Conservation (phyloP, 2,329 filamentous ascomycete genomes). For the Penicillium sp. region DNA sequence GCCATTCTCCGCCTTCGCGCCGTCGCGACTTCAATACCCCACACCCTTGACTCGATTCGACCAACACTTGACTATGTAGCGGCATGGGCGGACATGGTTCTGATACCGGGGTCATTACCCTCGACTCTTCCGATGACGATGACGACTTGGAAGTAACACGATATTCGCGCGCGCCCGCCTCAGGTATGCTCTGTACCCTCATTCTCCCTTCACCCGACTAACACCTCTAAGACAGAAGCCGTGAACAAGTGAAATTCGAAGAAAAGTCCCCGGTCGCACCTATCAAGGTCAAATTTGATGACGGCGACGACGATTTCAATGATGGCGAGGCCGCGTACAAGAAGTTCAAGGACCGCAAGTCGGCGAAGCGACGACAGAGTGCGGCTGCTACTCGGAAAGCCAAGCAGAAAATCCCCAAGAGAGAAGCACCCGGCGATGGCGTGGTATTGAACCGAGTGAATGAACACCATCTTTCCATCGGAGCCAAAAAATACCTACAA, state of each 20-base stretch:
- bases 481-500: conserved; percentile 37
- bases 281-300: conserved; percentile 25
- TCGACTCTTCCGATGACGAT: conserved; percentile 38
- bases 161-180: conserved; percentile 12
- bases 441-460: conserved; percentile 43
- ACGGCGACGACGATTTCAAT: conserved; percentile 40
- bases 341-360: conserved; percentile 66
- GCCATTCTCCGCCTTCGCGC: conserved; percentile 25
- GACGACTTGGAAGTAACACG: conserved; percentile 51
- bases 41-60: not conserved
- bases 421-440: conserved; percentile 37
- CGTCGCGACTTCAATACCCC: conserved; percentile 6
- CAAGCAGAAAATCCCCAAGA: conserved; percentile 46
- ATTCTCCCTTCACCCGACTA: conserved; percentile 22
- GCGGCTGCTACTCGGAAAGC: conserved; percentile 53
- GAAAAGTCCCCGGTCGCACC: not conserved
- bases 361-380: conserved; percentile 56
- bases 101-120: conserved; percentile 30
- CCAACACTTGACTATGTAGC: conserved; percentile 13
- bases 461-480: conserved; percentile 26
- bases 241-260: not conserved
- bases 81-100: conserved; percentile 14
- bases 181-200: conserved; percentile 17
- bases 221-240: conserved; percentile 17
- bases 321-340: conserved; percentile 58